Evolutionary conservation across 73 alveolate genomes (phyloP).

Genomic region (Strombidium stylifer): DNA sequence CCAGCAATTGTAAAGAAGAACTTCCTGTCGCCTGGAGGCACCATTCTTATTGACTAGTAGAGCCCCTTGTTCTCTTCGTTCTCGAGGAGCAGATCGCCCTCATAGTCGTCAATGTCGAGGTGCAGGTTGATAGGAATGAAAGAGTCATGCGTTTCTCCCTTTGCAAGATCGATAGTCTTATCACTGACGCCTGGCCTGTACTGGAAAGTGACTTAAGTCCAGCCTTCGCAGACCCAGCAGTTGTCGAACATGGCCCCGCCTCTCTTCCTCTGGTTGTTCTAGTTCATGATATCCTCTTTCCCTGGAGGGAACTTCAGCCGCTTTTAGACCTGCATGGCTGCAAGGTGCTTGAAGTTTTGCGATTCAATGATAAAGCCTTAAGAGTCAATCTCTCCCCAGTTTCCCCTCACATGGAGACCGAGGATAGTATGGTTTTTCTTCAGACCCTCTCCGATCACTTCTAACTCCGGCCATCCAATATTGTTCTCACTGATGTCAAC

Average conservation of each 20-base stretch:
- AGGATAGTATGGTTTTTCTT: conserved; percentile 50
- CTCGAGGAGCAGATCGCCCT: not conserved
- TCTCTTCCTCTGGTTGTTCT: too few relatives aligned
- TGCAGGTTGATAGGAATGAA: not conserved
- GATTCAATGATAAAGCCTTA: conserved; percentile 61
- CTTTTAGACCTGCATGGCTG: too few relatives aligned
- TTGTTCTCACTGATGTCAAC: conserved; percentile 57
- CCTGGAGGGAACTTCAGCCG: too few relatives aligned
- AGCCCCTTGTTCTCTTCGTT: not conserved
- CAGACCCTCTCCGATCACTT: conserved; percentile 49
- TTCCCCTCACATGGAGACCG: conserved; percentile 68
- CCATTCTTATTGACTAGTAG: not conserved
- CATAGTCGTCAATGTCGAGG: not conserved
- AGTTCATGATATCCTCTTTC: too few relatives aligned
- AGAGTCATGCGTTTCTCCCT: not conserved
- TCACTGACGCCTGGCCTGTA: conserved; percentile 49
- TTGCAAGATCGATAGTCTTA: not conserved
- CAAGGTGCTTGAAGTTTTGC: too few relatives aligned
- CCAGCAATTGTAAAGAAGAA: not conserved
- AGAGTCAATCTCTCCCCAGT: conserved; percentile 39
- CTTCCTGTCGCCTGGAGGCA: not conserved
- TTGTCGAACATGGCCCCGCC: conserved; percentile 24
- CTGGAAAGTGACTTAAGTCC: conserved; percentile 83
- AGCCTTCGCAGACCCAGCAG: conserved; percentile 95
- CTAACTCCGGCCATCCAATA: conserved; percentile 34